phyloP scores from a whole-genome alignment of 306 rosid genomes.

The Echinosophora koreensis region DNA sequence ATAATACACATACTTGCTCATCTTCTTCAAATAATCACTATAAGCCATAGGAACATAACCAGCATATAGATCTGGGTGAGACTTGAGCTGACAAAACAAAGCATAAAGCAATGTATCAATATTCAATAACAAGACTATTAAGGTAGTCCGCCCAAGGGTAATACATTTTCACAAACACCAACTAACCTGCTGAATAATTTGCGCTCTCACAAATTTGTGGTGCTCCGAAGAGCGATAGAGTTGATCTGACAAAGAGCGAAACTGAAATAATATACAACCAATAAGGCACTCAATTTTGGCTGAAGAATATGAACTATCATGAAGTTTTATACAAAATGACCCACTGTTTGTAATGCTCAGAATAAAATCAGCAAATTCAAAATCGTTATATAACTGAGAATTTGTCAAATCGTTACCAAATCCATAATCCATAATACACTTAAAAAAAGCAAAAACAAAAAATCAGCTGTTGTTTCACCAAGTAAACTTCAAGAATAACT shows the following conservation, averaged over 20 bases:
- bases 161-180: slow-evolving; percentile 28
- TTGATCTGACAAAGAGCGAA: slow-evolving; percentile 96
- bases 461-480: no score
- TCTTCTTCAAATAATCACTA: slow-evolving; percentile 79
- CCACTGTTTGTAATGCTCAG: slow-evolving; percentile 26
- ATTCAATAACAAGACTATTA: slow-evolving; percentile 32
- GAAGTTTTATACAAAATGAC: slow-evolving; percentile 13
- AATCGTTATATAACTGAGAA: slow-evolving; percentile 25
- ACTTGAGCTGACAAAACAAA: slow-evolving; percentile 66
- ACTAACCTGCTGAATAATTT: slow-evolving; percentile 81
- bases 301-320: not conserved
- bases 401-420: slow-evolving; percentile 25
- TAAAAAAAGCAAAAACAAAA: no score
- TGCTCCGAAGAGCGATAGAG: slow-evolving; percentile 86
- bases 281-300: slow-evolving; percentile 39
- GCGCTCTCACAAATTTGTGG: slow-evolving; percentile 86
- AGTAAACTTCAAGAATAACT: not conserved
- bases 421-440: not conserved
- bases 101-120: slow-evolving; percentile 29
- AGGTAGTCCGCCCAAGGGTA: slow-evolving; percentile 8
- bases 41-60: slow-evolving; percentile 93
- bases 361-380: slow-evolving; percentile 10
- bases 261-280: slow-evolving; percentile 62
- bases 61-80: slow-evolving; percentile 61
- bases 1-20: slow-evolving; percentile 74